Evolutionary conservation across 2,329 filamentous ascomycete species (phyloP).

Genomic region (Monilinia fructigena): DNA sequence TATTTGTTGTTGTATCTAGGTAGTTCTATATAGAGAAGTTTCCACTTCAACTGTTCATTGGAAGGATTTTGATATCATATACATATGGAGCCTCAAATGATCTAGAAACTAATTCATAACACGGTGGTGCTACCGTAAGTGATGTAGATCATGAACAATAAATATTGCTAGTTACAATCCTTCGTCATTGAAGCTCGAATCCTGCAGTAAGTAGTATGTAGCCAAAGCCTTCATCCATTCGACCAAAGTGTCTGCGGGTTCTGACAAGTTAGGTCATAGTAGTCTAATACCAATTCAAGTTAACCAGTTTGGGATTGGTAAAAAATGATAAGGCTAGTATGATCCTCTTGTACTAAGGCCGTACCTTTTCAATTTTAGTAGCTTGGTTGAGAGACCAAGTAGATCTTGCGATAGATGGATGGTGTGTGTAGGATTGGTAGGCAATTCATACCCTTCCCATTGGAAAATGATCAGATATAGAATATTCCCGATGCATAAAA

Average conservation of each 20-base stretch:
- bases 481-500: background rate
- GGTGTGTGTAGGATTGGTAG: background rate
- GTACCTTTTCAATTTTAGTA: background rate
- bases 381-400: background rate
- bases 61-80: conserved; percentile 3
- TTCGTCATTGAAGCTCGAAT: background rate
- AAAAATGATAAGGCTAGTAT: background rate
- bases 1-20: too few relatives aligned
- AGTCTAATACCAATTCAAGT: background rate
- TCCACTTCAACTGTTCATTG: background rate
- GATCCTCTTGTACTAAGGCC: background rate
- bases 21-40: background rate
- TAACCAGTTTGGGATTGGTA: background rate
- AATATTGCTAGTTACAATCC: background rate
- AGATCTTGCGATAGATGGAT: background rate
- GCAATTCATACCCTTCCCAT: background rate
- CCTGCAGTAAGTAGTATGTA: background rate
- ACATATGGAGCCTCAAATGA: background rate
- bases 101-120: background rate
- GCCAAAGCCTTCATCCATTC: background rate
- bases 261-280: background rate
- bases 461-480: too few relatives aligned
- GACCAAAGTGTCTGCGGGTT: background rate
- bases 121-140: background rate
- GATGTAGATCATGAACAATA: background rate